A percentile compares a stretch with the other conserved stretches of the same genome.
Conservation (phyloP, 306 rosid species). For the Pterocarpus macrocarpus region DNA sequence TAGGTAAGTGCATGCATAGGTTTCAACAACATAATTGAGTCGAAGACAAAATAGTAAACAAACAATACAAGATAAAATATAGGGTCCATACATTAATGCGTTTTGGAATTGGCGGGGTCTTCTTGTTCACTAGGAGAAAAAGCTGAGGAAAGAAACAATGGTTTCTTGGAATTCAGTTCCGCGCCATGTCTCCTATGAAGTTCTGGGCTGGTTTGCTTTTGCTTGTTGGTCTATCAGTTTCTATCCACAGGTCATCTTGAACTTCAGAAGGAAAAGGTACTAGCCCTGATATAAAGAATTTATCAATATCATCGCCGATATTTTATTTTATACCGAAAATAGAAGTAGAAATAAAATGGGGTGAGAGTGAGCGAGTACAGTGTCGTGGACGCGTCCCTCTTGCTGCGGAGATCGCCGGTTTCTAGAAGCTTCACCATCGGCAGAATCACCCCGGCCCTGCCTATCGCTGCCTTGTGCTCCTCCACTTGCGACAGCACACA, state of each 20-base stretch:
- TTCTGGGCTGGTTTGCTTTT: constrained; percentile 84
- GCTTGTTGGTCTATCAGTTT: constrained; percentile 75
- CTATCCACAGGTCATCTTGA: constrained; percentile 88
- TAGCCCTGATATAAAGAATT: not conserved
- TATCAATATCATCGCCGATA: not conserved
- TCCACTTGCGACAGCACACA: constrained; percentile 84
- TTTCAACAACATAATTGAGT: not conserved
- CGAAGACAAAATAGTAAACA: not conserved
- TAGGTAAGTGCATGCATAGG: not conserved
- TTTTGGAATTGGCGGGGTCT: not conserved
- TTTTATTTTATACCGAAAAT: too few relatives aligned
- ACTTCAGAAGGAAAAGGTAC: constrained; percentile 84
- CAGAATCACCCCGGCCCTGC: constrained; percentile 89
- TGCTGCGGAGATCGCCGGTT: constrained; percentile 48
- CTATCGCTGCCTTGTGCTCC: constrained; percentile 78
- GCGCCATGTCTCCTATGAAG: constrained; percentile 68
- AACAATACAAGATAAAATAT: not conserved
- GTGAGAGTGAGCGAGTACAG: too few relatives aligned
- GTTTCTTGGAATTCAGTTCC: constrained; percentile 82
- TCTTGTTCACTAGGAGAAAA: not conserved
- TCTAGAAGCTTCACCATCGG: constrained; percentile 74
- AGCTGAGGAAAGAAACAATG: constrained; percentile 46
- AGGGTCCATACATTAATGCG: not conserved
- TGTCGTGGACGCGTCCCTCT: too few relatives aligned
- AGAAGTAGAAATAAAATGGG: too few relatives aligned